phyloP scores from a whole-genome alignment of 495 filamentous ascomycete species.

The Penicillium longicatenatum region DNA sequence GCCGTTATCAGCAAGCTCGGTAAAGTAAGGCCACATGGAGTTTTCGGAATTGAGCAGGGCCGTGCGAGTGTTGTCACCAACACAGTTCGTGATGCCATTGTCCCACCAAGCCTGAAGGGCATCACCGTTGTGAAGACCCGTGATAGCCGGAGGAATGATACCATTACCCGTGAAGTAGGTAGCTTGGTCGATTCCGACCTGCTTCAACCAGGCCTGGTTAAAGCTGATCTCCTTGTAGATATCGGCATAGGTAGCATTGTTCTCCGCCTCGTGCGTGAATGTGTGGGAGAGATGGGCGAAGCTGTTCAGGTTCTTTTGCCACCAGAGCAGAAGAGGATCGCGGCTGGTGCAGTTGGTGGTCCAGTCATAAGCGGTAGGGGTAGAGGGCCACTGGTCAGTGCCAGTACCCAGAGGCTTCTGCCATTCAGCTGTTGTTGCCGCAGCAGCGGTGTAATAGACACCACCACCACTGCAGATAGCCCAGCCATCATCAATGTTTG shows the following conservation, averaged over 20 bases:
- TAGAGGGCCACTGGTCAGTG: constrained; percentile 54
- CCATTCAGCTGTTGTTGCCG: constrained; percentile 56
- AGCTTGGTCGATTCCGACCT: constrained; percentile 47
- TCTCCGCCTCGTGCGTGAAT: constrained; percentile 60
- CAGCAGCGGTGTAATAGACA: constrained; percentile 40
- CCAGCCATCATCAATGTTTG: constrained; percentile 35
- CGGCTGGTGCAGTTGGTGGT: constrained; percentile 45
- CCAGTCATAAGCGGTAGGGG: constrained; percentile 51
- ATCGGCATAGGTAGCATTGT: constrained; percentile 63
- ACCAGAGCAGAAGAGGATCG: constrained; percentile 55
- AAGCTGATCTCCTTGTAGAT: constrained; percentile 58
- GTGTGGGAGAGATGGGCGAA: constrained; percentile 64
- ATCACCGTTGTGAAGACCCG: constrained; percentile 66
- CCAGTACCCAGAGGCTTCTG: constrained; percentile 60
- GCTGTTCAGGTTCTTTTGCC: constrained; percentile 51
- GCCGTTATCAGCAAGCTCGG: constrained; percentile 51
- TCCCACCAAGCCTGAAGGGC: constrained; percentile 60
- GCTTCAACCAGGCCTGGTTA: constrained; percentile 60
- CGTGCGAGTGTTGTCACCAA: constrained; percentile 54
- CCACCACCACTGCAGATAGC: constrained; percentile 34
- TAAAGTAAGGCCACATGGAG: constrained; percentile 57
- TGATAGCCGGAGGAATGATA: constrained; percentile 65
- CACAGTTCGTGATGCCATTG: constrained; percentile 59
- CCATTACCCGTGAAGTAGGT: constrained; percentile 50
- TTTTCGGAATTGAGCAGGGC: constrained; percentile 50